Percentiles rank a stretch among this genome's conserved stretches.
phyloP scores from a whole-genome alignment of 2,329 filamentous ascomycete genomes.

The Aspergillus sp. region DNA sequence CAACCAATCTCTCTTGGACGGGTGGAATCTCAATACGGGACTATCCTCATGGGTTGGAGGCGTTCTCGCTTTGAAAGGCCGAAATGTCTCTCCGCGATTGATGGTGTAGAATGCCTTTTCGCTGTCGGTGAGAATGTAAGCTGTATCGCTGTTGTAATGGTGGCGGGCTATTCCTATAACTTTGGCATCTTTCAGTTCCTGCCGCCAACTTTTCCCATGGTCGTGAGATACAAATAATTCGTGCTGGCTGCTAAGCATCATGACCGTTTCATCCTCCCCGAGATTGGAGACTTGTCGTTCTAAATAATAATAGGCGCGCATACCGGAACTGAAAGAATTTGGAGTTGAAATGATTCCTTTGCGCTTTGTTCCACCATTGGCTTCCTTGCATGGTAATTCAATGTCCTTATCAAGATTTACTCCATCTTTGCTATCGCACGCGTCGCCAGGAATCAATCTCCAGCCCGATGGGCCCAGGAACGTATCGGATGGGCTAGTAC shows the following conservation, averaged over 20 bases:
- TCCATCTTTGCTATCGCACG: constrained; percentile 63
- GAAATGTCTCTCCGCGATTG: constrained; percentile 72
- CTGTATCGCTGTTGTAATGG: constrained; percentile 75
- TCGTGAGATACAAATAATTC: constrained; percentile 75
- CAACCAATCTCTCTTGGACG: constrained; percentile 81
- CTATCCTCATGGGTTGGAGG: constrained; percentile 51
- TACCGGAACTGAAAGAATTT: constrained; percentile 62
- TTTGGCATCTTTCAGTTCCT: constrained; percentile 67
- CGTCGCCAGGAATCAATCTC: constrained; percentile 83
- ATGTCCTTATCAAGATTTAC: constrained; percentile 69
- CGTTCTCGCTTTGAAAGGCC: constrained; percentile 69
- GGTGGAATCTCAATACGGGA: constrained; percentile 75
- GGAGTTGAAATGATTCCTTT: constrained; percentile 65
- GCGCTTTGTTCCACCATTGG: constrained; percentile 49
- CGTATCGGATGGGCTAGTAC: constrained; percentile 68
- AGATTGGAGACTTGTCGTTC: constrained; percentile 68
- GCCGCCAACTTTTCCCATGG: constrained; percentile 84
- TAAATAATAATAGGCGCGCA: constrained; percentile 68
- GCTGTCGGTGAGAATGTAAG: constrained; percentile 76
- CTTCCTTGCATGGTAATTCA: constrained; percentile 73
- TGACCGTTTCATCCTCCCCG: constrained; percentile 70
- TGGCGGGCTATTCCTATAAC: constrained; percentile 75
- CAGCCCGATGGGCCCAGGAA: constrained; percentile 89
- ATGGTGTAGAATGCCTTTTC: constrained; percentile 76
- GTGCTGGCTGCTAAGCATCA: constrained; percentile 59